These are phyloP conservation scores for Luffa acutangula DNA, from an alignment of 306 rosid genomes.

Conservation along the genomic window DNA sequence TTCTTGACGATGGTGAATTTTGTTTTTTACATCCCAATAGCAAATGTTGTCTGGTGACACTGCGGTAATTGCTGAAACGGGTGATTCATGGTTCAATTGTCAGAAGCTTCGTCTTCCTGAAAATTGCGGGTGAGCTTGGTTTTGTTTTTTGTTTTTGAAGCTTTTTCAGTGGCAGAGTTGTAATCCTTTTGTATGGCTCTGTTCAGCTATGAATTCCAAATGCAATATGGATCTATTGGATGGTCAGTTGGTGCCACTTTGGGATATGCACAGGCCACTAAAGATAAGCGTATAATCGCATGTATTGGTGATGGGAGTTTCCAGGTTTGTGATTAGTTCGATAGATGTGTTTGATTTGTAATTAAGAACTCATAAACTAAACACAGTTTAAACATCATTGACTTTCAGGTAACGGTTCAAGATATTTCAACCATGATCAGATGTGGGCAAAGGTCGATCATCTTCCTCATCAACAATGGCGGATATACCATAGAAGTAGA, in stretches of 20 bases:
- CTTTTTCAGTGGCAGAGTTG: neutral
- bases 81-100: conserved; percentile 93
- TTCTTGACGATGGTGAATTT: neutral
- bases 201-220: conserved; percentile 80
- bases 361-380: neutral
- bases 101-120: conserved; percentile 75
- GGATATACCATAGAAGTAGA: conserved; percentile 88
- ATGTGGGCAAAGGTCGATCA: conserved; percentile 57
- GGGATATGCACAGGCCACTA: conserved; percentile 80
- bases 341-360: neutral
- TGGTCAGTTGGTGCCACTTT: conserved; percentile 96
- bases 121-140: conserved; percentile 50
- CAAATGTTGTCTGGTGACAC: conserved; percentile 42
- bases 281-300: conserved; percentile 63
- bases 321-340: conserved; percentile 41
- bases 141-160: neutral
- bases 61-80: conserved; percentile 78
- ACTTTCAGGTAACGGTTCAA: conserved; percentile 69
- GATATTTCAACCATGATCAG: conserved; percentile 89
- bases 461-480: conserved; percentile 80
- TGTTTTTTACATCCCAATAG: conserved; percentile 25
- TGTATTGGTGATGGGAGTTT: conserved; percentile 94
- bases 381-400: neutral
- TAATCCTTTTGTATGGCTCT: conserved; percentile 13
- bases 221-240: conserved; percentile 95